Evolutionary conservation across 768 basidiomycete species (phyloP).

Genomic region (Lentinula boryana): DNA sequence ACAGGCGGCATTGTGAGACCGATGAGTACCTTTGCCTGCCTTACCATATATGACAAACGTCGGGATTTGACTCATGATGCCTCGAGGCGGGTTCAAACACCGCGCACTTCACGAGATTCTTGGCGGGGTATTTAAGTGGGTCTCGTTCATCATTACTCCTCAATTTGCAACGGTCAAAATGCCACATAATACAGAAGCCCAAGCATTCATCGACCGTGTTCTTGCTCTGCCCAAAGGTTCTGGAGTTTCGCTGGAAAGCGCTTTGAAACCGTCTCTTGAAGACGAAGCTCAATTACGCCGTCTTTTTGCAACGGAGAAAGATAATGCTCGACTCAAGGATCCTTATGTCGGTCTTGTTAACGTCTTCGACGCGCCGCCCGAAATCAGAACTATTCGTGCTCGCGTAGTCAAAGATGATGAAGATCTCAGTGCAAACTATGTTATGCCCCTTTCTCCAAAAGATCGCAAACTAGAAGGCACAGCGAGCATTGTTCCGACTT

Average conservation of each 20-base stretch:
- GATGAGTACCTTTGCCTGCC: not conserved
- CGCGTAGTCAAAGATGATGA: conserved; percentile 38
- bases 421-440: conserved; percentile 37
- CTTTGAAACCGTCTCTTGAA: conserved; percentile 48
- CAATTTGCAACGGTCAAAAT: not conserved
- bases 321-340: conserved; percentile 35
- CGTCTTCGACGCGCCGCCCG: conserved; percentile 44
- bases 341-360: conserved; percentile 55
- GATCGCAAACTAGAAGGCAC: conserved; percentile 44
- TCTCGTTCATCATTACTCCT: not conserved
- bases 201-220: conserved; percentile 16
- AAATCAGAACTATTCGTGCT: conserved; percentile 45
- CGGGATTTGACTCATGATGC: too few species aligned
- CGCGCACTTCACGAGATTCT: too few species aligned
- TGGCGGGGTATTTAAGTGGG: not conserved
- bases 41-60: not conserved
- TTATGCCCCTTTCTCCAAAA: conserved; percentile 44
- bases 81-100: not conserved
- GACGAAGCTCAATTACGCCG: conserved; percentile 51
- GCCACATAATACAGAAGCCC: conserved; percentile 12
- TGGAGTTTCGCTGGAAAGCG: conserved; percentile 33
- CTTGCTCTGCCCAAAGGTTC: conserved; percentile 10
- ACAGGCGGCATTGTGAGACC: not conserved
- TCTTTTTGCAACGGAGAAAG: conserved; percentile 49
- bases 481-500: conserved; percentile 38